A percentile compares a stretch with the other conserved stretches of the same genome.
Evolutionary conservation across 2,329 filamentous ascomycete genomes (phyloP).

Genomic region (Capronia americana): DNA sequence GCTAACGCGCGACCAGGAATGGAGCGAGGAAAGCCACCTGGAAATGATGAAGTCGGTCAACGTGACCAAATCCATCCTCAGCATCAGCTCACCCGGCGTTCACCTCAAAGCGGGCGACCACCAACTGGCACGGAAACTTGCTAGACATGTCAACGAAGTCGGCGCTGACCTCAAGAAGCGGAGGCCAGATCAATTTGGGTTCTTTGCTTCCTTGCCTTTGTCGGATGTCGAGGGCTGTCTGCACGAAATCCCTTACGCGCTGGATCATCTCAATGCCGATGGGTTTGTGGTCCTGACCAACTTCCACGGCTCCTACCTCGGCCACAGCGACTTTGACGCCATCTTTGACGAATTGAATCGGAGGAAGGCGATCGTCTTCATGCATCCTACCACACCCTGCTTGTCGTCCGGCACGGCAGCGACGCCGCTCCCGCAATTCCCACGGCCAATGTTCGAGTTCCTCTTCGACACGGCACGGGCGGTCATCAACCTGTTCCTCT

Average conservation of each 20-base stretch:
- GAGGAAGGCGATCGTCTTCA: slow-evolving; percentile 58
- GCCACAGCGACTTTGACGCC: slow-evolving; percentile 52
- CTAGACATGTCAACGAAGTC: slow-evolving; percentile 47
- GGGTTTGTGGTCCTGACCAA: slow-evolving; percentile 62
- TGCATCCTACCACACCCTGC: slow-evolving; percentile 58
- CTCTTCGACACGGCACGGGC: slow-evolving; percentile 61
- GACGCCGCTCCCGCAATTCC: slow-evolving; percentile 44
- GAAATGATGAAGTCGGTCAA: slow-evolving; percentile 57
- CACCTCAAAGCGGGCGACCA: slow-evolving; percentile 52
- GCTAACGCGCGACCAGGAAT: slow-evolving; percentile 44
- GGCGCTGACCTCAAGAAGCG: slow-evolving; percentile 41
- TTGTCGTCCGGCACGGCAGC: slow-evolving; percentile 31
- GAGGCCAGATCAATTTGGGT: slow-evolving; percentile 53
- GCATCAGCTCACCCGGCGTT: slow-evolving; percentile 61
- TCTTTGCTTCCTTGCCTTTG: slow-evolving; percentile 61
- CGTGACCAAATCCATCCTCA: slow-evolving; percentile 61
- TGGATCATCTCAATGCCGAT: slow-evolving; percentile 52
- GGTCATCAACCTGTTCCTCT: slow-evolving; percentile 57
- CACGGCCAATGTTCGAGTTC: slow-evolving; percentile 58
- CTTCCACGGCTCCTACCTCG: slow-evolving; percentile 60
- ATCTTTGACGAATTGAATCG: slow-evolving; percentile 58
- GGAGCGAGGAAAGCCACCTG: slow-evolving; percentile 56
- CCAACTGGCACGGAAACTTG: slow-evolving; percentile 46
- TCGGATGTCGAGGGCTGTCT: slow-evolving; percentile 57
- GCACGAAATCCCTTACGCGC: slow-evolving; percentile 54